A percentile compares a stretch with the other conserved stretches of the same genome.
Conservation (phyloP, 108 stramenopile species). For the Nitzschia inconspicua region DNA sequence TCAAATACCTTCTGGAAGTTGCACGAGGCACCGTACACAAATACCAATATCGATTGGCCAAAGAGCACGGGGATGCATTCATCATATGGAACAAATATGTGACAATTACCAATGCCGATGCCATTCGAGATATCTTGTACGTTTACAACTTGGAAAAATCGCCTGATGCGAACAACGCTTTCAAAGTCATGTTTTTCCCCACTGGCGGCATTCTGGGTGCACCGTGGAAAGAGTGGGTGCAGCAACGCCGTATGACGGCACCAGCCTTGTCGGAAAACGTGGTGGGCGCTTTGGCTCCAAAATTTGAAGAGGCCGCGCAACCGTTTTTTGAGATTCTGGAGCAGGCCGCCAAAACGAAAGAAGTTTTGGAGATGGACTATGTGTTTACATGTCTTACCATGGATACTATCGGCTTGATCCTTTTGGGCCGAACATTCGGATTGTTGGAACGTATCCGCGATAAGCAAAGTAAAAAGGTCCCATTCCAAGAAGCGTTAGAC, state of each 20-base stretch:
- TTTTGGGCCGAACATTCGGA: not conserved
- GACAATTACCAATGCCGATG: not conserved
- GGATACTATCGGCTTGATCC: constrained; percentile 4
- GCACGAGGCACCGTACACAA: not conserved
- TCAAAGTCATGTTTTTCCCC: not conserved
- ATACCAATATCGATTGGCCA: not conserved
- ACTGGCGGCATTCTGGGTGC: not conserved
- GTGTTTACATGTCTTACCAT: not conserved
- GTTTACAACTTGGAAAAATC: not conserved
- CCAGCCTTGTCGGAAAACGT: not conserved
- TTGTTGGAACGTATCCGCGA: not conserved
- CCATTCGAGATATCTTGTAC: not conserved
- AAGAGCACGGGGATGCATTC: constrained; percentile 1
- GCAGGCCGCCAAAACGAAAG: not conserved
- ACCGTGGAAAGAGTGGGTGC: constrained; percentile 1
- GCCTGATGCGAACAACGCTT: too few relatives aligned
- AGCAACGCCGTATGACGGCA: not conserved
- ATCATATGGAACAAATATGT: constrained; percentile 4
- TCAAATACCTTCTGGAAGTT: not conserved
- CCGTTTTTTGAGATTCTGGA: constrained; percentile 2
- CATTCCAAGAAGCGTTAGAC: not conserved
- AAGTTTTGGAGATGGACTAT: constrained; percentile 1
- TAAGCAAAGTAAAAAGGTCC: not conserved
- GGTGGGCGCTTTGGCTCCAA: not conserved
- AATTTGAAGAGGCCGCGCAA: not conserved